Conservation (phyloP, 192 early-diverging fungal species). For the Rhizophagus sp. region DNA sequence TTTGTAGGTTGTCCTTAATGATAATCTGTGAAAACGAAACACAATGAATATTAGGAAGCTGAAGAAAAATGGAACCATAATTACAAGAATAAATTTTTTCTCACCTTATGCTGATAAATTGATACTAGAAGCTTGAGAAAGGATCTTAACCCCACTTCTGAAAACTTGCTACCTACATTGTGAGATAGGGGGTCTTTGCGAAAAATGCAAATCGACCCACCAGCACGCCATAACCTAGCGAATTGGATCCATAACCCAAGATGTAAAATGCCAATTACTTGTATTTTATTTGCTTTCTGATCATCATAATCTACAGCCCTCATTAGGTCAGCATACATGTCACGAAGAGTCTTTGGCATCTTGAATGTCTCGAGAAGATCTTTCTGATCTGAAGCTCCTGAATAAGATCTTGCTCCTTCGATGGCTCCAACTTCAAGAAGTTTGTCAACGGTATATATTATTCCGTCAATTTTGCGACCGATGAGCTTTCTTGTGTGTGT, state of each 20-base stretch:
- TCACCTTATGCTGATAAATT: conserved; percentile 25
- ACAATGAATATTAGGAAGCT: not conserved
- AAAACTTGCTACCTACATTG: conserved; percentile 22
- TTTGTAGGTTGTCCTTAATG: conserved; percentile 18
- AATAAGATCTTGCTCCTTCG: conserved; percentile 19
- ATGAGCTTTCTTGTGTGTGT: conserved; percentile 19
- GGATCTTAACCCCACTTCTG: conserved; percentile 4
- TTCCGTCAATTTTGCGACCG: conserved; percentile 21
- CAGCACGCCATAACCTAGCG: conserved; percentile 19
- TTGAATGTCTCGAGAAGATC: conserved; percentile 21
- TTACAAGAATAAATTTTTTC: not conserved
- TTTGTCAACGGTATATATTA: conserved; percentile 9
- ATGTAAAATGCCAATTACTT: conserved; percentile 22
- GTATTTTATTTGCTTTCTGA: conserved; percentile 23
- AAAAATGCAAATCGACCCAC: conserved; percentile 26
- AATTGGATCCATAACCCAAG: conserved; percentile 26
- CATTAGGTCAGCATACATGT: conserved; percentile 23
- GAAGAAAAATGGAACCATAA: not conserved
- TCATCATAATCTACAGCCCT: conserved; percentile 15
- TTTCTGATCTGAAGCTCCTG: conserved; percentile 14
- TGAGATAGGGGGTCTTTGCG: conserved; percentile 24
- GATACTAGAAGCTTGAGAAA: conserved; percentile 5
- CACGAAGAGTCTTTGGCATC: conserved; percentile 22
- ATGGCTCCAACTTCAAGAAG: conserved; percentile 15
- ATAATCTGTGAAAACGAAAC: conserved; percentile 8